A percentile compares a stretch with the other conserved stretches of the same genome.
Evolutionary conservation across 345 rosid genomes (phyloP).

Genomic region (Rhodomyrtus tomentosa): DNA sequence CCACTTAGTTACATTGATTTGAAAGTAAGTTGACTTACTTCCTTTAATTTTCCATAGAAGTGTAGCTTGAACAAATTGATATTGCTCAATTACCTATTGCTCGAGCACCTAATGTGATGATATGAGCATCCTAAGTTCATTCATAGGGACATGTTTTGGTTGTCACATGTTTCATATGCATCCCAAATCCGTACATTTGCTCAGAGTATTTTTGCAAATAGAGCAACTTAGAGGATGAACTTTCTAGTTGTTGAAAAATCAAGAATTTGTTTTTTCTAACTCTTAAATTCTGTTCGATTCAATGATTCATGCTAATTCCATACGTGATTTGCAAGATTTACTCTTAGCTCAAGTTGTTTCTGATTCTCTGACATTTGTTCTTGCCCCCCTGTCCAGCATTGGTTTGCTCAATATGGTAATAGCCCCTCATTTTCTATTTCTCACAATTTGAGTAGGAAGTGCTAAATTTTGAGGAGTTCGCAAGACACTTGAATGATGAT

Average conservation of each 20-base stretch:
- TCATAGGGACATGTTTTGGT: neutral
- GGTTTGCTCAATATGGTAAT: neutral
- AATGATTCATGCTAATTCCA: neutral
- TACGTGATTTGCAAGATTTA: neutral
- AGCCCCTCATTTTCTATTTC: neutral
- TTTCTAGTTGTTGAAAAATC: too few relatives aligned
- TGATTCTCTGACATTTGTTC: neutral
- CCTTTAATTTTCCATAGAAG: neutral
- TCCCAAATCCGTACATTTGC: neutral
- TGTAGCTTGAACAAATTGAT: neutral
- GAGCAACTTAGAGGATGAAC: neutral
- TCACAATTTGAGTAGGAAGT: constrained; percentile 37
- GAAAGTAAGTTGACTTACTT: constrained; percentile 33
- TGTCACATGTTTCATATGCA: neutral
- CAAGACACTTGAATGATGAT: constrained; percentile 47
- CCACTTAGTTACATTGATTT: constrained; percentile 56
- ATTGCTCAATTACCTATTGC: neutral
- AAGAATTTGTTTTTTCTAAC: neutral
- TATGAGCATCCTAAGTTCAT: neutral
- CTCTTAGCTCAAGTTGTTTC: neutral
- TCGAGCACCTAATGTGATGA: neutral
- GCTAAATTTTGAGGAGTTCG: constrained; percentile 66
- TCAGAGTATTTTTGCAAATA: neutral
- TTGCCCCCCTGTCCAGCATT: neutral
- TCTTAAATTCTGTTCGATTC: neutral